Conservation (phyloP, 805 yeast species). For the Peterozyma xylosa region DNA sequence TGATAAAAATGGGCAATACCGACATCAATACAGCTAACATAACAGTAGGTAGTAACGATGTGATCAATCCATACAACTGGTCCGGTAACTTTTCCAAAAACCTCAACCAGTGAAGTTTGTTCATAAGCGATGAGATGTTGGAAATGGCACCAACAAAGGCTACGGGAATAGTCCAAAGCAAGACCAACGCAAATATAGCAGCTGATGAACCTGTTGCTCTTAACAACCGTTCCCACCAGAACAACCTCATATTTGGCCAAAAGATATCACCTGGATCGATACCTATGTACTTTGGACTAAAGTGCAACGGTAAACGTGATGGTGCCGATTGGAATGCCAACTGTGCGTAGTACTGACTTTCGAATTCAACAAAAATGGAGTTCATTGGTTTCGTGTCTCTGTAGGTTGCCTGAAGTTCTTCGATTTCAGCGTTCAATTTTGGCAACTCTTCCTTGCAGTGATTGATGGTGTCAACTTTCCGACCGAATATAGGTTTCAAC, state of each 20-base stretch:
- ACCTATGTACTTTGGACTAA: conserved; percentile 56
- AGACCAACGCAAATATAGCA: conserved; percentile 46
- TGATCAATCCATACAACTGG: conserved; percentile 50
- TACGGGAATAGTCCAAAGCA: conserved; percentile 73
- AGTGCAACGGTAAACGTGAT: conserved; percentile 59
- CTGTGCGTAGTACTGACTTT: conserved; percentile 69
- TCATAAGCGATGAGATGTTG: conserved; percentile 54
- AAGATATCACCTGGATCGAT: conserved; percentile 54
- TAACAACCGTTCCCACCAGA: conserved; percentile 70
- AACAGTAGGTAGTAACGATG: conserved; percentile 63
- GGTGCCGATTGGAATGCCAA: conserved; percentile 56
- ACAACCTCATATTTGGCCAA: conserved; percentile 70
- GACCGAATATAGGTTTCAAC: conserved; percentile 33
- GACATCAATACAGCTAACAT: conserved; percentile 60
- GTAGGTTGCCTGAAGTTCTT: conserved; percentile 43
- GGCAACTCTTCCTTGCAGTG: conserved; percentile 52
- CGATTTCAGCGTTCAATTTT: conserved; percentile 47
- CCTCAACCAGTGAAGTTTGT: conserved; percentile 43
- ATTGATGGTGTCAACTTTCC: conserved; percentile 57
- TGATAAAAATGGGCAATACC: conserved; percentile 56
- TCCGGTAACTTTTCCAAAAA: conserved; percentile 53
- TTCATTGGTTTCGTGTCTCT: conserved; percentile 55
- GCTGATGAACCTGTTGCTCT: conserved; percentile 45
- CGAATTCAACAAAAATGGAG: conserved; percentile 74
- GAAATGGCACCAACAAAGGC: conserved; percentile 74